Percentiles rank a stretch among this genome's conserved stretches.
These are phyloP conservation scores for Tilletia horrida DNA, from an alignment of 1,284 basidiomycete genomes.

Conservation along the genomic window DNA sequence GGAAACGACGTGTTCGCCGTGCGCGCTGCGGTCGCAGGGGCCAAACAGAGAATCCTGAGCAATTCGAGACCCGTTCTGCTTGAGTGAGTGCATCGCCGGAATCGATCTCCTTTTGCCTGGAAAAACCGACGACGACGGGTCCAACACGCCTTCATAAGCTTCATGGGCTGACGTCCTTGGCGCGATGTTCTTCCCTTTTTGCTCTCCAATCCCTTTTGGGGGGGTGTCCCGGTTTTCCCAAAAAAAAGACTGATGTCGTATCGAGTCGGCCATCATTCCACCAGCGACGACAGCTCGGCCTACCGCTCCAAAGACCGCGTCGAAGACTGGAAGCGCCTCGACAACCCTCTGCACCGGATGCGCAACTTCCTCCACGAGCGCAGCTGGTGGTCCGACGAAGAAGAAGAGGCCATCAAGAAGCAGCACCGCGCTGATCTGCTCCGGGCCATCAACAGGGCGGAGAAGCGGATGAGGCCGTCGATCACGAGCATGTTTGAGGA, in stretches of 20 bases:
- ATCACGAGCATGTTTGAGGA: constrained; percentile 79
- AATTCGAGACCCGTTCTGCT: constrained; percentile 74
- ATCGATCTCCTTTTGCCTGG: too few species aligned
- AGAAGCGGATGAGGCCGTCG: constrained; percentile 68
- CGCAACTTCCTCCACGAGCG: constrained; percentile 68
- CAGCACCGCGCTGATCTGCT: constrained; percentile 71
- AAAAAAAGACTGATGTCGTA: constrained; percentile 46
- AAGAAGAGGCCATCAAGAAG: constrained; percentile 72
- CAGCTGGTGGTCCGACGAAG: constrained; percentile 78
- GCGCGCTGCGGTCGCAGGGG: constrained; percentile 74
- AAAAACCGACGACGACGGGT: too few species aligned
- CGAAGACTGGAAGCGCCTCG: constrained; percentile 56
- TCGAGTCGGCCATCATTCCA: constrained; percentile 83
- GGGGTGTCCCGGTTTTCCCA: too few species aligned
- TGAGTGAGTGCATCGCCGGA: too few species aligned
- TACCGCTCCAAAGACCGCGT: constrained; percentile 60
- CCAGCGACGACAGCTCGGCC: constrained; percentile 87
- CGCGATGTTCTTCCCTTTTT: background rate
- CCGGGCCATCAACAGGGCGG: constrained; percentile 72
- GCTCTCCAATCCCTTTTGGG: too few species aligned
- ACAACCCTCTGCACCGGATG: constrained; percentile 83
- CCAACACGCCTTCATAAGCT: too few species aligned
- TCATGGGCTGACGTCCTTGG: too few species aligned
- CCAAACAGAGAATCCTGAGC: constrained; percentile 70
- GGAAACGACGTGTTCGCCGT: constrained; percentile 91